phyloP scores from a whole-genome alignment of 768 basidiomycete genomes.

The Amanita jacksonii region DNA sequence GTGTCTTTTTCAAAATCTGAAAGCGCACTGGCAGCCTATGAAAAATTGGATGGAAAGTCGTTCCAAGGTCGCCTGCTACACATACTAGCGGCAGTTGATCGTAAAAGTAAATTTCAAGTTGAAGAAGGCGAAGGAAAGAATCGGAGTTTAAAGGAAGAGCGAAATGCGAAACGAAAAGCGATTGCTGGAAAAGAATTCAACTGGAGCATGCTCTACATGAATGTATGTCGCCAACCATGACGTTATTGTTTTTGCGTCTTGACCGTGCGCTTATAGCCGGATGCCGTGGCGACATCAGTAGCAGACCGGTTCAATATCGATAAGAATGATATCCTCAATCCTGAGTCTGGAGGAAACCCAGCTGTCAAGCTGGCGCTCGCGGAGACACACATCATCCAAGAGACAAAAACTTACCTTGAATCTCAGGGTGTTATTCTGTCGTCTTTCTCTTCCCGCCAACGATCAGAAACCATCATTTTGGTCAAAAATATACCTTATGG shows the following conservation, averaged over 20 bases:
- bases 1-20: conserved; percentile 33
- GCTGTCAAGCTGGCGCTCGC: conserved; percentile 95
- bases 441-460: conserved; percentile 40
- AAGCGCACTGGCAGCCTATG: conserved; percentile 56
- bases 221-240: conserved; percentile 50
- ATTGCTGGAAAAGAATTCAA: conserved; percentile 74
- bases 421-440: conserved; percentile 59
- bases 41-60: conserved; percentile 68
- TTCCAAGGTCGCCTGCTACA: conserved; percentile 92
- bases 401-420: conserved; percentile 88
- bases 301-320: conserved; percentile 81
- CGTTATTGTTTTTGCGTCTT: not conserved
- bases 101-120: conserved; percentile 36
- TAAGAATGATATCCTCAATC: conserved; percentile 83
- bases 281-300: conserved; percentile 87
- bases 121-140: conserved; percentile 35
- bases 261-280: conserved; percentile 45
- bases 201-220: conserved; percentile 95
- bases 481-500: conserved; percentile 97
- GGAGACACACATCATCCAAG: conserved; percentile 92
- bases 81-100: conserved; percentile 76
- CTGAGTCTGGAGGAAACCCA: conserved; percentile 62
- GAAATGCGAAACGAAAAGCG: conserved; percentile 53
- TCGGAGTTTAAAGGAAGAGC: conserved; percentile 50
- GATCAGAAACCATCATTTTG: conserved; percentile 76